Evolutionary conservation across 192 early-diverging fungal species (phyloP).

Genomic region (Pilaira anomala): DNA sequence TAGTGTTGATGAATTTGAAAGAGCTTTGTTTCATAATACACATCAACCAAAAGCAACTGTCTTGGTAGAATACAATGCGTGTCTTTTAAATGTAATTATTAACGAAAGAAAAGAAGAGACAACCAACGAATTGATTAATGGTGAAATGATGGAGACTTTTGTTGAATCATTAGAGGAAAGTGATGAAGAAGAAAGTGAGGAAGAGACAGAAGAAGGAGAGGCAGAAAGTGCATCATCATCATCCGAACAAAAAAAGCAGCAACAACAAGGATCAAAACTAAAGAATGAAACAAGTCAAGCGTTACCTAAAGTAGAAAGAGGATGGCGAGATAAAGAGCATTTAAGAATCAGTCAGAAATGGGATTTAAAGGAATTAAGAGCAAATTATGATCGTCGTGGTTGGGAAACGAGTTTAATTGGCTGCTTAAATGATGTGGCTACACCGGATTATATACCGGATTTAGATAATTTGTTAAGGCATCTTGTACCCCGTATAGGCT

Average conservation of each 20-base stretch:
- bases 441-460: constrained; percentile 41
- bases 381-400: constrained; percentile 37
- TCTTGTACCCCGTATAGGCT: constrained; percentile 25
- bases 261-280: not conserved
- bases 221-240: no score
- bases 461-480: constrained; percentile 42
- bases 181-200: not conserved
- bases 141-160: constrained; percentile 25
- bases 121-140: constrained; percentile 19
- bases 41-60: constrained; percentile 42
- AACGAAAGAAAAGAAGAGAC: constrained; percentile 38
- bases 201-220: not conserved
- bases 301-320: constrained; percentile 3
- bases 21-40: constrained; percentile 52
- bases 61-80: constrained; percentile 44
- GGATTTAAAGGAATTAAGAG: constrained; percentile 44
- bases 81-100: constrained; percentile 50
- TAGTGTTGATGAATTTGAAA: constrained; percentile 75
- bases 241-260: not conserved
- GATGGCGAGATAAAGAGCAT: constrained; percentile 24
- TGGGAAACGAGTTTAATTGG: constrained; percentile 50
- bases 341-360: constrained; percentile 42
- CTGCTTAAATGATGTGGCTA: constrained; percentile 50
- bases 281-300: no score
- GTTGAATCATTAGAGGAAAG: constrained; percentile 5